A percentile compares a stretch with the other conserved stretches of the same genome.
These are phyloP conservation scores for Nitzschia sp. DNA, from an alignment of 108 stramenopile species.

Conservation along the genomic window DNA sequence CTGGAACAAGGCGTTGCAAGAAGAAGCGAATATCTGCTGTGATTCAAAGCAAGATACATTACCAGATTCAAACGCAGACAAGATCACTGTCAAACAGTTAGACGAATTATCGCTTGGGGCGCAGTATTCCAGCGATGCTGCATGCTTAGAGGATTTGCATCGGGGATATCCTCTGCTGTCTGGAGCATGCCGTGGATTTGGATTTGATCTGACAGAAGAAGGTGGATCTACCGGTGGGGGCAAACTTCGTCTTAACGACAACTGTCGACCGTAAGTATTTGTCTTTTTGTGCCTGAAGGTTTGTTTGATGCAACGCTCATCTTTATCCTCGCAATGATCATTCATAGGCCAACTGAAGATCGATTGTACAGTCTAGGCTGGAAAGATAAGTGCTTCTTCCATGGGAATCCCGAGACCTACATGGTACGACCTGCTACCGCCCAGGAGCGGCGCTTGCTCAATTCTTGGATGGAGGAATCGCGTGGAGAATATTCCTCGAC, in stretches of 20 bases:
- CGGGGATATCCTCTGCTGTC: slow-evolving; percentile 47
- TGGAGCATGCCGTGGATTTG: slow-evolving; percentile 74
- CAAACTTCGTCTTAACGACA: slow-evolving; percentile 15
- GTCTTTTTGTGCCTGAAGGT: not conserved
- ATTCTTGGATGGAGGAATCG: slow-evolving; percentile 2
- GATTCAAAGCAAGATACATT: not conserved
- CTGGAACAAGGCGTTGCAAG: not conserved
- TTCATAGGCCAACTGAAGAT: slow-evolving; percentile 58
- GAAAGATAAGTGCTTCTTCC: slow-evolving; percentile 68
- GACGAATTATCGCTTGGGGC: slow-evolving; percentile 26
- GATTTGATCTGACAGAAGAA: slow-evolving; percentile 35
- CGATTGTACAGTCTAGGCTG: slow-evolving; percentile 39
- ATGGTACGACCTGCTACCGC: slow-evolving; percentile 40
- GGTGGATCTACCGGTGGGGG: not conserved
- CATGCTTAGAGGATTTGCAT: slow-evolving; percentile 51
- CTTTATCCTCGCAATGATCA: not conserved
- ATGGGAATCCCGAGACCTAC: slow-evolving; percentile 56
- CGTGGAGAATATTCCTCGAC: slow-evolving; percentile 10
- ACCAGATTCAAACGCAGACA: too few relatives aligned
- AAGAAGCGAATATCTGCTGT: not conserved
- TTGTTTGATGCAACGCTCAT: not conserved
- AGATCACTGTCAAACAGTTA: not conserved
- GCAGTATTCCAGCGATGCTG: slow-evolving; percentile 56
- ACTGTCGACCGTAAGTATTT: slow-evolving; percentile 43
- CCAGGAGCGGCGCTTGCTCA: slow-evolving; percentile 31